Base-by-base conservation (phyloP, 371 early-diverging fungal genomes). In the Apophysomyces elegans region DNA sequence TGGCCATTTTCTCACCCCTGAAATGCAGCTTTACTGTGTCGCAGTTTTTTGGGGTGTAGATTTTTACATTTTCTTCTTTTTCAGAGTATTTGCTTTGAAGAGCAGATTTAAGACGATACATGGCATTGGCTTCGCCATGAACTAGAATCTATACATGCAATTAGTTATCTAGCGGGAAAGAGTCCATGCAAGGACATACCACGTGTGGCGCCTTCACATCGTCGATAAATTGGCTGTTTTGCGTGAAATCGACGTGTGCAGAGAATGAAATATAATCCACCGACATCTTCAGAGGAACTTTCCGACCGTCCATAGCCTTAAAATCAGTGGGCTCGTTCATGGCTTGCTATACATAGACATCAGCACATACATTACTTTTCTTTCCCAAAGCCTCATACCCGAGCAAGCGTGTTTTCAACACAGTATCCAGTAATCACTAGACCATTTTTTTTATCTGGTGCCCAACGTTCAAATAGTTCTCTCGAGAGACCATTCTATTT, bases 191-290 rank as follows among this genome's bases (percentile, higher is more conserved):
- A 37, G 12, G n/a, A 67, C 75, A 62, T 80, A 99, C 94, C 50
- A 99, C 85, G 75, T 99, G 91, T n/a, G 94, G 91, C 4, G 99
- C 93, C 41, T 92, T 91, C 43, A 99, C 95, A 62, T 95, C 95
- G 63, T 99, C 96, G 73, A 99, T 99, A 76, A 99, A 99, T 71
- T 94, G 89, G 59, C 92, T 91, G 82, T 99, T 99, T 80, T 99
- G 99, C 6, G 95, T 88, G 76, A 92, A 99, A 80, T 99, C 99
- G 8, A 99, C 99, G 71, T 99, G 99, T 0, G 99, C 99, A 43
- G 96, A 95, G 73, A 99, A 99, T 0, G 99, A 99, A 18, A 99
- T 95, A 77, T 97, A 99, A 60, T 98, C 95, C 43, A 99, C 96
- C 0, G 95, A 87, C 87, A 98, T 89, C 7, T 92, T 86, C 11